phyloP scores from a whole-genome alignment of 805 yeast species.

The Nakazawaea peltata region DNA sequence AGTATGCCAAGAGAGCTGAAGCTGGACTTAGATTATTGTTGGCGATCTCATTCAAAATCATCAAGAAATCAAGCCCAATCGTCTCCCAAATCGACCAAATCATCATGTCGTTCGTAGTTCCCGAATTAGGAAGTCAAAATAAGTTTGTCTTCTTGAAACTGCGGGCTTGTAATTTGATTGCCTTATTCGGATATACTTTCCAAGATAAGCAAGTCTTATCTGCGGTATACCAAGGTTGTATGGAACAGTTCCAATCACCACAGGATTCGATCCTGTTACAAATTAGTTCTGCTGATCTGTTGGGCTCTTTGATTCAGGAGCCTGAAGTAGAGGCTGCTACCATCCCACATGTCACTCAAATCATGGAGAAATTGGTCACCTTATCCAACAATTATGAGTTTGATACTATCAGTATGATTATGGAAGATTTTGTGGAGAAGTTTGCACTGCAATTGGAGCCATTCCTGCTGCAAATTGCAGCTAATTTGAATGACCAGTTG shows the following conservation, averaged over 20 bases:
- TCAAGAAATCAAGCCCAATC: slow-evolving; percentile 44
- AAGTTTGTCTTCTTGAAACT: slow-evolving; percentile 60
- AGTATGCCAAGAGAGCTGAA: slow-evolving; percentile 51
- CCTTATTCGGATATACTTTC: slow-evolving; percentile 16
- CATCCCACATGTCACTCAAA: slow-evolving; percentile 54
- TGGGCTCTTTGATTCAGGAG: slow-evolving; percentile 33
- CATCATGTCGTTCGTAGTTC: slow-evolving; percentile 51
- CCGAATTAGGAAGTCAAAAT: slow-evolving; percentile 44
- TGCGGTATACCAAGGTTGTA: slow-evolving; percentile 26
- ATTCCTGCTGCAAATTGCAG: slow-evolving; percentile 66
- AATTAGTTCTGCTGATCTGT: slow-evolving; percentile 45
- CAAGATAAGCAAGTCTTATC: slow-evolving; percentile 20
- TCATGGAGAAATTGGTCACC: slow-evolving; percentile 68
- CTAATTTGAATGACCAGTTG: slow-evolving; percentile 65
- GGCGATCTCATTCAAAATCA: slow-evolving; percentile 48
- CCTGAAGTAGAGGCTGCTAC: slow-evolving; percentile 49
- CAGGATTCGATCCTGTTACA: slow-evolving; percentile 42
- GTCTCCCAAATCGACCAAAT: slow-evolving; percentile 55
- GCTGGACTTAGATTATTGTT: slow-evolving; percentile 74
- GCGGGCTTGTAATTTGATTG: slow-evolving; percentile 54
- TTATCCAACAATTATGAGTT: slow-evolving; percentile 72
- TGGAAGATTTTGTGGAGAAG: slow-evolving; percentile 89
- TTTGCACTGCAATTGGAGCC: slow-evolving; percentile 86
- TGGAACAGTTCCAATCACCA: slow-evolving; percentile 24
- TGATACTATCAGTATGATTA: slow-evolving; percentile 77